These are phyloP conservation scores for Emmonsiellopsis sp. DNA, from an alignment of 2,329 filamentous ascomycete genomes.

Conservation along the genomic window DNA sequence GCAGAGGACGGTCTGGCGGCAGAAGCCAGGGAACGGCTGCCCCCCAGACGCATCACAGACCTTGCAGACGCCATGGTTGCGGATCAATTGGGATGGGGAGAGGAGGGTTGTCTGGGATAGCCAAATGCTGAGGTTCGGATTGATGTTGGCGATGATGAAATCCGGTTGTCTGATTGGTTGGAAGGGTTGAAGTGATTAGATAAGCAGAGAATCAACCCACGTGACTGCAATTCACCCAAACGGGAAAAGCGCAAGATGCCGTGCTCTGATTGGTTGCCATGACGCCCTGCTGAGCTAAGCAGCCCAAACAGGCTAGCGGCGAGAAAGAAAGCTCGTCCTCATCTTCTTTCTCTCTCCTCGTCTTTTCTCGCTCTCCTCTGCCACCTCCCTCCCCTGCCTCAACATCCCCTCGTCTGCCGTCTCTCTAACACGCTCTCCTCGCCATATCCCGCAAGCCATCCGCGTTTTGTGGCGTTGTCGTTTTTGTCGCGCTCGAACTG, in stretches of 20 bases:
- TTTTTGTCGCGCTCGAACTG: slow-evolving; percentile 6
- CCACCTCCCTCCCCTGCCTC: slow-evolving; percentile 9
- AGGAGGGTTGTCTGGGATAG: not conserved
- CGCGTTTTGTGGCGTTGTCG: not conserved
- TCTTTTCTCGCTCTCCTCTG: slow-evolving; percentile 16
- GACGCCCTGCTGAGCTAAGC: slow-evolving; percentile 13
- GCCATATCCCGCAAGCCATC: not conserved
- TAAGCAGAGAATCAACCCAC: not conserved
- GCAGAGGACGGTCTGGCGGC: slow-evolving; percentile 26
- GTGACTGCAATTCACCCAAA: not conserved
- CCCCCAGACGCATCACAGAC: slow-evolving; percentile 35
- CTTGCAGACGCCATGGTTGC: slow-evolving; percentile 37
- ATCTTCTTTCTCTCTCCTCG: slow-evolving; percentile 12
- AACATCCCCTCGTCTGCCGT: not conserved
- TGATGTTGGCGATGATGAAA: not conserved
- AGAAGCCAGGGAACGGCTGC: slow-evolving; percentile 30
- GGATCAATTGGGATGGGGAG: slow-evolving; percentile 20
- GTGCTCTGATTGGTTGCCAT: not conserved
- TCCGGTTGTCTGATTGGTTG: not conserved
- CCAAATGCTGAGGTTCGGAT: not conserved
- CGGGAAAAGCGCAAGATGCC: not conserved
- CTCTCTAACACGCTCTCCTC: slow-evolving; percentile 3
- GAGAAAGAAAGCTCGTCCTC: slow-evolving; percentile 11
- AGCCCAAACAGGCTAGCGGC: slow-evolving; percentile 5
- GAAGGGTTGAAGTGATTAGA: not conserved